Evolutionary conservation across 148 eudicot species (phyloP).

Genomic region (Cornus florida): DNA sequence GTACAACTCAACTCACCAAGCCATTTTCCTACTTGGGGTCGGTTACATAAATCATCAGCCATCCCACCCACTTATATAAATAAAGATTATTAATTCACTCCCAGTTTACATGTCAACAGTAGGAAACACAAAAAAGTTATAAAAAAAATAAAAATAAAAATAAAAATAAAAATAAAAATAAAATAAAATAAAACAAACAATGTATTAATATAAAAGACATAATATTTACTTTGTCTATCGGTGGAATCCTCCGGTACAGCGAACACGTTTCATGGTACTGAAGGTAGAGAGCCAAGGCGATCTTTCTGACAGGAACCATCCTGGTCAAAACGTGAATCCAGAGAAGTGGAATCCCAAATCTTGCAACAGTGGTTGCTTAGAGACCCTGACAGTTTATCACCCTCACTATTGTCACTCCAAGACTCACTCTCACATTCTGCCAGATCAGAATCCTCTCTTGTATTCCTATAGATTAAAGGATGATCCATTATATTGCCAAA

Average conservation of each 20-base stretch:
- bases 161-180: no score
- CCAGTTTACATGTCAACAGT: no score
- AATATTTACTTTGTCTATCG: slow-evolving; percentile 26
- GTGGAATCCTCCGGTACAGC: slow-evolving; percentile 31
- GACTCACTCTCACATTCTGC: background rate
- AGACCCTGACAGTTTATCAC: slow-evolving; percentile 20
- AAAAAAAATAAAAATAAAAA: no score
- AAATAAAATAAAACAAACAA: no score
- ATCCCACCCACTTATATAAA: no score
- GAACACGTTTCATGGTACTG: slow-evolving; percentile 16
- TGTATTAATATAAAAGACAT: no score
- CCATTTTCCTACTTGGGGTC: no score
- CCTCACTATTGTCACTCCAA: slow-evolving; percentile 18
- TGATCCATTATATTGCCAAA: background rate
- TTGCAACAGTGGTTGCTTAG: slow-evolving; percentile 17
- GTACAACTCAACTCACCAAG: background rate
- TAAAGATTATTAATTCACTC: no score
- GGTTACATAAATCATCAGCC: no score
- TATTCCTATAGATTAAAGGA: background rate
- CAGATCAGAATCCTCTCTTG: background rate
- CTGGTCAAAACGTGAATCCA: slow-evolving; percentile 11
- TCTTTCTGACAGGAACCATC: background rate
- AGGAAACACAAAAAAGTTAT: no score
- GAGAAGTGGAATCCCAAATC: slow-evolving; percentile 11
- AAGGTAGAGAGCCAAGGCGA: slow-evolving; percentile 17